These are phyloP conservation scores for Dactylonectria macrodidyma DNA, from an alignment of 2,329 filamentous ascomycete genomes.

Conservation along the genomic window DNA sequence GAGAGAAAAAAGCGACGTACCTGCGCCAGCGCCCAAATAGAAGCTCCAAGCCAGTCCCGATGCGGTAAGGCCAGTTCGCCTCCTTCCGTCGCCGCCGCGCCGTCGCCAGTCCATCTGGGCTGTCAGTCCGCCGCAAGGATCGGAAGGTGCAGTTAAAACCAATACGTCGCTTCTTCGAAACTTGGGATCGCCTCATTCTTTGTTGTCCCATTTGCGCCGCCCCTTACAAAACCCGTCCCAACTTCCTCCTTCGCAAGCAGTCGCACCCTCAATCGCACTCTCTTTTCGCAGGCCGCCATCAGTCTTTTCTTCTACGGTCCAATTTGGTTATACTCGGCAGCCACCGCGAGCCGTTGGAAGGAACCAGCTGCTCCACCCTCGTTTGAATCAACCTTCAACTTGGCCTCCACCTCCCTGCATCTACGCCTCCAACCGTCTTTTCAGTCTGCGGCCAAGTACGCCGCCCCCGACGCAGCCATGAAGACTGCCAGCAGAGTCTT, in stretches of 20 bases:
- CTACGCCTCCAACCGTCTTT: conserved; percentile 2
- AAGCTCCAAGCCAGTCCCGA: conserved; percentile 23
- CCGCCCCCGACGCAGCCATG: conserved; percentile 55
- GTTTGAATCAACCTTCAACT: conserved; percentile 6
- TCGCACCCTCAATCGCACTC: background rate
- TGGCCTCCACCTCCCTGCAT: background rate
- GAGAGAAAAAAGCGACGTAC: conserved; percentile 4
- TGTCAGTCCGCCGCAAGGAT: background rate
- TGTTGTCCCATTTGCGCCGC: background rate
- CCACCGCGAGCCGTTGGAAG: background rate
- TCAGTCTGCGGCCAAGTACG: conserved; percentile 18
- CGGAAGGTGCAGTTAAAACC: conserved; percentile 7
- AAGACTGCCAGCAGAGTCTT: conserved; percentile 68
- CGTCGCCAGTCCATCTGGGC: background rate
- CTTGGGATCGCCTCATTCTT: conserved; percentile 22
- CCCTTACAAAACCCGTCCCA: background rate
- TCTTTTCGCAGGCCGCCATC: background rate
- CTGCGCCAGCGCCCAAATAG: conserved; percentile 11
- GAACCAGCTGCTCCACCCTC: conserved; percentile 1
- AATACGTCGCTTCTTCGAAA: conserved; percentile 29
- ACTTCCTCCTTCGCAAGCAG: background rate
- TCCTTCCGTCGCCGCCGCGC: conserved; percentile 12
- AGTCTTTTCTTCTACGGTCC: background rate
- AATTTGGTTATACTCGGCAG: background rate
- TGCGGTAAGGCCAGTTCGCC: conserved; percentile 25